phyloP scores from a whole-genome alignment of 345 rosid genomes.

The Diplotaxis tenuifolia region DNA sequence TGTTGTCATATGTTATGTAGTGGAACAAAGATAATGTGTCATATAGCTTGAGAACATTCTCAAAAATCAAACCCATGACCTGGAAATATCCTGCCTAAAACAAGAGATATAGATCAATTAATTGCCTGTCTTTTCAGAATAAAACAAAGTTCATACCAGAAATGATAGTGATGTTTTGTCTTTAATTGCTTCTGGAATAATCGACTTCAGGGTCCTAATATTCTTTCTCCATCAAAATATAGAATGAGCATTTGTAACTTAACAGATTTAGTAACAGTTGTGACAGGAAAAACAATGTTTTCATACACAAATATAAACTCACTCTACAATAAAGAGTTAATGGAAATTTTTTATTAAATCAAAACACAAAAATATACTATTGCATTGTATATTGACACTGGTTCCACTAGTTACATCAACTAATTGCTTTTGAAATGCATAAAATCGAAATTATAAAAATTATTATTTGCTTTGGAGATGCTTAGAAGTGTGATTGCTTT shows the following conservation, averaged over 20 bases:
- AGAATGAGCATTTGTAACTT: not conserved
- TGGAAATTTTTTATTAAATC: no score
- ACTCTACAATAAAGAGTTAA: no score
- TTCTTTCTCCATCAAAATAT: not conserved
- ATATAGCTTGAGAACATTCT: not conserved
- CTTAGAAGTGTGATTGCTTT: not conserved
- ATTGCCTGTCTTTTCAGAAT: not conserved
- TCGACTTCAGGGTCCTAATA: constrained; percentile 10
- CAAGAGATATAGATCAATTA: no score
- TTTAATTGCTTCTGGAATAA: not conserved
- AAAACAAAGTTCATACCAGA: not conserved
- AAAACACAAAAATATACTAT: not conserved
- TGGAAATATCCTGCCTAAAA: no score
- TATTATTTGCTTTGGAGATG: not conserved
- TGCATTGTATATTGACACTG: not conserved
- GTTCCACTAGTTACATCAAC: not conserved
- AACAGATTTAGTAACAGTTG: not conserved
- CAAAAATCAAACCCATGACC: not conserved
- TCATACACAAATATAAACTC: not conserved
- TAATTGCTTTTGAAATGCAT: not conserved
- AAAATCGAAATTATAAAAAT: not conserved
- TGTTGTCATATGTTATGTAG: not conserved
- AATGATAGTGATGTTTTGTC: constrained; percentile 1
- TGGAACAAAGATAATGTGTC: not conserved
- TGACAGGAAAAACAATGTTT: not conserved